Base-by-base conservation (phyloP, 2,329 filamentous ascomycete species). In the Helicocarpus griseus region DNA sequence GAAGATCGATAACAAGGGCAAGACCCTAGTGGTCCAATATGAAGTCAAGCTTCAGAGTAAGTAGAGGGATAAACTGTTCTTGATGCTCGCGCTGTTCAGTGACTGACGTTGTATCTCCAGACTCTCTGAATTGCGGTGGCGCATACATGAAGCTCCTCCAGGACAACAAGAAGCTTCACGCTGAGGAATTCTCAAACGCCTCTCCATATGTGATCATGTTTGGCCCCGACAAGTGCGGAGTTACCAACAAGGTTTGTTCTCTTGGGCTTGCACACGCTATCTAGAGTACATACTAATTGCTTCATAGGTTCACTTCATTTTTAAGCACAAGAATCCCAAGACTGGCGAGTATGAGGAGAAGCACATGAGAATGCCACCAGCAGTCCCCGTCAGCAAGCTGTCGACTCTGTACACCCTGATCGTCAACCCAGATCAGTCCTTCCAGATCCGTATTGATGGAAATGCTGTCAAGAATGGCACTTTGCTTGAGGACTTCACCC, bases 281-380 rank as follows among this genome's bases (percentile, higher is more conserved):
- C 17, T 6, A 21, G 28, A 38, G 4, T 29, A 29, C 50, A 43
- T 40, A 51, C 49, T 50, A 57, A 51, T 44, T 66, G 48, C 69
- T 28, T 52, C 46, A 7, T 46, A 80, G 77, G 81, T 85, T 55
- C 81, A 85, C 73, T 95, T 98, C 77, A 98, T 98, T 73, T 95
- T 98, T 83, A 93, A 94, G 76, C 93, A 98, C 86, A 98, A 97
- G 87, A 98, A 97, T 83, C 93, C 93, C 69, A 96, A 95, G 87
- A 96, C 89, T 44, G 91, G 91, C 77, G 89, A 96, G 74, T 98
- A 98, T 67, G 91, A 98, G 81, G 93, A 98, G 87, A 98, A 98
- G 85, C 93, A 98, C 76, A 81, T 98, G 58, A 83, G 81, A 69
- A 80, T 80, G 63, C 85, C 91, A 58, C 90, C 93, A 56, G 79